Conservation (phyloP, 352 stramenopile species). For the Plasmopara muralis region DNA sequence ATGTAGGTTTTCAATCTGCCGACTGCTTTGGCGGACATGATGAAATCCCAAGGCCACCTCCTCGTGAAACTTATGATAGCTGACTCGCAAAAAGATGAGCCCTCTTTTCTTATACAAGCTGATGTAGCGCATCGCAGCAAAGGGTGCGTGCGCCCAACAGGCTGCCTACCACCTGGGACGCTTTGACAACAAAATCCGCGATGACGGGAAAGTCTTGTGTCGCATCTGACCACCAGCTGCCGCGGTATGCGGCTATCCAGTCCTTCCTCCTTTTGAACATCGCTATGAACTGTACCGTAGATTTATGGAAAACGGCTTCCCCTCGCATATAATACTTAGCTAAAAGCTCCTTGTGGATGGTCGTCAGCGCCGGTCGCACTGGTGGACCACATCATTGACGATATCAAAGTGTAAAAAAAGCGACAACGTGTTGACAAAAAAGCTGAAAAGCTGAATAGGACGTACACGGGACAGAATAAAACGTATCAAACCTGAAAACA, state of each 20-base stretch:
- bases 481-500: background rate
- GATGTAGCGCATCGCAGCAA: constrained; percentile 2
- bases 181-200: constrained; percentile 8
- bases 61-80: background rate
- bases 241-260: constrained; percentile 10
- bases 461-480: background rate
- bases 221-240: constrained; percentile 11
- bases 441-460: background rate
- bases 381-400: constrained; percentile 9
- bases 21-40: background rate
- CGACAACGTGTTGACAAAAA: background rate
- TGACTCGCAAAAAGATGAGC: background rate
- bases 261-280: constrained; percentile 3
- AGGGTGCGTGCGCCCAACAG: background rate
- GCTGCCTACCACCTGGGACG: background rate
- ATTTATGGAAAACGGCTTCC: background rate
- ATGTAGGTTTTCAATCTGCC: no score
- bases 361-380: constrained; percentile 2
- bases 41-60: background rate
- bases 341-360: constrained; percentile 3
- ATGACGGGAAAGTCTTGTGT: constrained; percentile 9
- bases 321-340: background rate
- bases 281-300: background rate
- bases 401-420: constrained; percentile 5
- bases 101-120: background rate